Conservation (phyloP, 352 stramenopile species). For the Globisporangium alternatum region DNA sequence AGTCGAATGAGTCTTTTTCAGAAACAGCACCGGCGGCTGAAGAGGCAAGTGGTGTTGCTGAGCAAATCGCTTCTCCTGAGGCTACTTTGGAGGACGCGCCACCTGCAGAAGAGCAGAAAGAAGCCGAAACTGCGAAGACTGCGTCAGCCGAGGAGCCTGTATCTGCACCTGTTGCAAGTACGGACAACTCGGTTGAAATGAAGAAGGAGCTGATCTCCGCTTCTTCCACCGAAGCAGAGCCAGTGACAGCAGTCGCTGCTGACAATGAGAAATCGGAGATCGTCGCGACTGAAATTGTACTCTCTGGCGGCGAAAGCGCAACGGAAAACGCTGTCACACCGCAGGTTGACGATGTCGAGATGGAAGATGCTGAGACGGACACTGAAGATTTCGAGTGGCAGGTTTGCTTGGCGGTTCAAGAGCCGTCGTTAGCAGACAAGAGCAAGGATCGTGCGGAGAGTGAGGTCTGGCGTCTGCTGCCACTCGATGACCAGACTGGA, state of each 20-base stretch:
- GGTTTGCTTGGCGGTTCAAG: conserved; percentile 44
- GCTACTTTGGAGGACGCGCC: background rate
- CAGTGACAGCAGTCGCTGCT: conserved; percentile 8
- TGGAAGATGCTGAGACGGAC: conserved; percentile 17
- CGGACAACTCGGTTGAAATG: conserved; percentile 15
- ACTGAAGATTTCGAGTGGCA: conserved; percentile 37
- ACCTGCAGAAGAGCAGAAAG: conserved; percentile 13
- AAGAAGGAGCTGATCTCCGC: conserved; percentile 22
- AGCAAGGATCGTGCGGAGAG: conserved; percentile 8
- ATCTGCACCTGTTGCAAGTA: background rate
- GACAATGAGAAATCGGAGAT: conserved; percentile 14
- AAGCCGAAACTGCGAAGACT: conserved; percentile 15
- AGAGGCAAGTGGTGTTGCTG: background rate
- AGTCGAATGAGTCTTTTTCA: background rate
- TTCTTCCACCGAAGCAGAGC: conserved; percentile 2
- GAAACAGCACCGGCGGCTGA: background rate
- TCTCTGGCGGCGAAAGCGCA: conserved; percentile 9
- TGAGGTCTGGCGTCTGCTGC: conserved; percentile 49
- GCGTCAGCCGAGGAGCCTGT: background rate
- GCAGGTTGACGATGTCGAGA: conserved; percentile 15
- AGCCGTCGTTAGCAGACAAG: conserved; percentile 1
- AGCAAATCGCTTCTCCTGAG: conserved; percentile 1
- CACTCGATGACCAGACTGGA: conserved; percentile 39
- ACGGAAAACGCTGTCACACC: background rate
- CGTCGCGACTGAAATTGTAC: conserved; percentile 6